Conservation (phyloP, 371 early-diverging fungal species). For the Batrachochytrium dendrobatidis region DNA sequence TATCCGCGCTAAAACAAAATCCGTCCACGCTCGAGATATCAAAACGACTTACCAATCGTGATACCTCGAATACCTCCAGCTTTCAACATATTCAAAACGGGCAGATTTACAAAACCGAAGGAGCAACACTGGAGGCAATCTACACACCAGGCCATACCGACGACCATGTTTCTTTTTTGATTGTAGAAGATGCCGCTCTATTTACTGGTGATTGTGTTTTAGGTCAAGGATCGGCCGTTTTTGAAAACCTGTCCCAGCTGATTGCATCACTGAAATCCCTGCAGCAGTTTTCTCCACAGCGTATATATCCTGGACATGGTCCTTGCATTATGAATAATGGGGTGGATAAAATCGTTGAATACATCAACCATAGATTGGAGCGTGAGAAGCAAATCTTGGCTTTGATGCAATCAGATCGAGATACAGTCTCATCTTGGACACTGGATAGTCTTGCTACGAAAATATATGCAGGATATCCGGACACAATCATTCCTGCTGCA, state of each 20-base stretch:
- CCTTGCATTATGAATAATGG: conserved; percentile 66
- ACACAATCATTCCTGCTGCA: conserved; percentile 53
- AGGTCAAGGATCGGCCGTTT: conserved; percentile 76
- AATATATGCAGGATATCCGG: conserved; percentile 58
- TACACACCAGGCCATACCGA: conserved; percentile 78
- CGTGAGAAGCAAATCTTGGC: conserved; percentile 68
- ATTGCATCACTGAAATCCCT: conserved; percentile 54
- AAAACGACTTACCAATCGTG: conserved; percentile 14
- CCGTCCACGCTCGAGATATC: conserved; percentile 15
- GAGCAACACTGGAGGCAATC: conserved; percentile 55
- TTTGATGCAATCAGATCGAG: conserved; percentile 31
- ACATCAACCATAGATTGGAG: conserved; percentile 65
- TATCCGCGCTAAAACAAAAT: not conserved
- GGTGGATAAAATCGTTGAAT: conserved; percentile 47
- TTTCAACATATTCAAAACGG: conserved; percentile 33
- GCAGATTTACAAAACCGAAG: conserved; percentile 51
- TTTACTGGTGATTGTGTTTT: conserved; percentile 80
- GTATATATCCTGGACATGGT: conserved; percentile 74
- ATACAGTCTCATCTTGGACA: conserved; percentile 23
- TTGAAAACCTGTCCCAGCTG: conserved; percentile 64
- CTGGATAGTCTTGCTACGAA: conserved; percentile 49
- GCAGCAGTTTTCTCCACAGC: conserved; percentile 24
- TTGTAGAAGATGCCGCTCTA: conserved; percentile 63
- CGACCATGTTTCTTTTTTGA: conserved; percentile 69
- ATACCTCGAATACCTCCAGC: conserved; percentile 17